Percentiles rank a stretch among this genome's conserved stretches.
Evolutionary conservation across 257 asterid genomes (phyloP).

Genomic region (Fraxinus pennsylvanica): DNA sequence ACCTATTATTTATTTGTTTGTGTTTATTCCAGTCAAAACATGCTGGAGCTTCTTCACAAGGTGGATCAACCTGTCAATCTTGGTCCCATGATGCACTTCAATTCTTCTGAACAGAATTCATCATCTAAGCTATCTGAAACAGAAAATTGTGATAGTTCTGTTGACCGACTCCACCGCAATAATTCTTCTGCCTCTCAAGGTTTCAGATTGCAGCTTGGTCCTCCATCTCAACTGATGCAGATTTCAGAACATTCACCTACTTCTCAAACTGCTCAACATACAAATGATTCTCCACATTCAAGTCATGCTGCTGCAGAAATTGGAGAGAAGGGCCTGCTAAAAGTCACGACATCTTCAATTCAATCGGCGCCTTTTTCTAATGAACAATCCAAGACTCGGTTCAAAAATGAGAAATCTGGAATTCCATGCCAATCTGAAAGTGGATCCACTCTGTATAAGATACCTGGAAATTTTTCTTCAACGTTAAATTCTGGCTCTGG

Average conservation of each 20-base stretch:
- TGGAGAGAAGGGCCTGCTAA: slow-evolving; percentile 46
- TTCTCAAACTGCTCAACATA: slow-evolving; percentile 46
- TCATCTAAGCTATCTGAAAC: slow-evolving; percentile 52
- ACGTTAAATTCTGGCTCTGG: slow-evolving; percentile 49
- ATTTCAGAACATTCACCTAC: slow-evolving; percentile 44
- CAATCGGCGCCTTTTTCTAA: slow-evolving; percentile 43
- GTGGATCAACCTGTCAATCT: slow-evolving; percentile 71
- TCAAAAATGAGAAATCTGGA: slow-evolving; percentile 40
- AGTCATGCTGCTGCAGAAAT: slow-evolving; percentile 42
- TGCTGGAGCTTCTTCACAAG: slow-evolving; percentile 92
- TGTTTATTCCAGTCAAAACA: slow-evolving; percentile 63
- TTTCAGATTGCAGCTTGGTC: slow-evolving; percentile 89
- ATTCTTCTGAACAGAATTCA: slow-evolving; percentile 43
- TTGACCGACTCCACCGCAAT: slow-evolving; percentile 48
- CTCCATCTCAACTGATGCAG: slow-evolving; percentile 68
- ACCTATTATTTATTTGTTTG: slow-evolving; percentile 14
- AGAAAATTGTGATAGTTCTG: slow-evolving; percentile 53
- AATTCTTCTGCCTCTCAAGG: slow-evolving; percentile 74
- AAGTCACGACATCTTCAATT: slow-evolving; percentile 37
- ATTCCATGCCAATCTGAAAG: slow-evolving; percentile 38
- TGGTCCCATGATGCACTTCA: slow-evolving; percentile 40
- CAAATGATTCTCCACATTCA: slow-evolving; percentile 34
- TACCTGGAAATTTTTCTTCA: slow-evolving; percentile 48
- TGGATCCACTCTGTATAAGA: slow-evolving; percentile 38
- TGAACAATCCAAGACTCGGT: slow-evolving; percentile 45